A percentile compares a stretch with the other conserved stretches of the same genome.
Evolutionary conservation across 768 basidiomycete genomes (phyloP).

Genomic region (Russula compacta): DNA sequence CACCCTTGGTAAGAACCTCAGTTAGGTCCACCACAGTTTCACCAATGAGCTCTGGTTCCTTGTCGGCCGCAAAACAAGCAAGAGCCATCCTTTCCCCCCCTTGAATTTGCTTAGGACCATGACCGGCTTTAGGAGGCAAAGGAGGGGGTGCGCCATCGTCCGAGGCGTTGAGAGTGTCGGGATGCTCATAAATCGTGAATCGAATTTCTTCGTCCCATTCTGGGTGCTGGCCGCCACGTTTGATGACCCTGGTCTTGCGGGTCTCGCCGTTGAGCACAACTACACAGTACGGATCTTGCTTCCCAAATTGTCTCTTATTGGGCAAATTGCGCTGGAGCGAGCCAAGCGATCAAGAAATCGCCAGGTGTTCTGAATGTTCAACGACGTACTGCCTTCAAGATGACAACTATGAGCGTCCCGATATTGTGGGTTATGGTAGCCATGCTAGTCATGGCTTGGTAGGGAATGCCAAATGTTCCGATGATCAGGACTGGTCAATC

Average conservation of each 20-base stretch:
- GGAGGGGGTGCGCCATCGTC: constrained; percentile 44
- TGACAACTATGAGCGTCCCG: constrained; percentile 88
- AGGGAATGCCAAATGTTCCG: neutral
- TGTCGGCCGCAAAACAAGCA: constrained; percentile 90
- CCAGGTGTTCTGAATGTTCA: neutral
- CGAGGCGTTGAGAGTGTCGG: constrained; percentile 26
- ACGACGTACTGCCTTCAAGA: constrained; percentile 79
- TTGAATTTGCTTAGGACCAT: constrained; percentile 41
- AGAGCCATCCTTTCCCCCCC: constrained; percentile 71
- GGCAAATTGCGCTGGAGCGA: constrained; percentile 67
- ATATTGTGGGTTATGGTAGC: constrained; percentile 61
- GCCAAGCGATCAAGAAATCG: neutral
- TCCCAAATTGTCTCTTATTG: constrained; percentile 87
- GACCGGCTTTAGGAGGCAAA: constrained; percentile 52
- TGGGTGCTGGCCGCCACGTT: constrained; percentile 95
- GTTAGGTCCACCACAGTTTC: constrained; percentile 83
- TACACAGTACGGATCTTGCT: constrained; percentile 94
- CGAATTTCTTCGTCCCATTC: constrained; percentile 99
- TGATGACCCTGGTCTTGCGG: constrained; percentile 85
- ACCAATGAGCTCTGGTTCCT: constrained; percentile 94
- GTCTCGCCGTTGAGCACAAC: constrained; percentile 75
- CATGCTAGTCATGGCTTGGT: constrained; percentile 31
- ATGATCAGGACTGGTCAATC: neutral
- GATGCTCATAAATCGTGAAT: constrained; percentile 79
- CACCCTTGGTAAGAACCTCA: constrained; percentile 87